Percentiles rank a stretch among this genome's conserved stretches.
Evolutionary conservation across 2,329 filamentous ascomycete genomes (phyloP).

Genomic region (Claviceps cyperi): DNA sequence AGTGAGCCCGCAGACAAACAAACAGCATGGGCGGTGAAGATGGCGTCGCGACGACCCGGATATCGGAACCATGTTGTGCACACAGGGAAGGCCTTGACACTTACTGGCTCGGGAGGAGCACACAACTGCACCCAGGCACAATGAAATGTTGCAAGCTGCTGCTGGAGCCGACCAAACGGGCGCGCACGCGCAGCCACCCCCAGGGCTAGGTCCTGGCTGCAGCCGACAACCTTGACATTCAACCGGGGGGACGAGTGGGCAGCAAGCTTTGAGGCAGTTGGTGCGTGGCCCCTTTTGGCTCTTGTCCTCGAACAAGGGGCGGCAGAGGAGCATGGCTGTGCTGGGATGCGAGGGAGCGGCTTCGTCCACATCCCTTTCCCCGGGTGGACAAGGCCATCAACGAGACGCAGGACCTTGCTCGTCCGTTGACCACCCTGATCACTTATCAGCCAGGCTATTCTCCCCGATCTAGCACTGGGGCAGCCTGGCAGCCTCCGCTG

Average conservation of each 20-base stretch:
- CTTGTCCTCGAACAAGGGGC: constrained; percentile 4
- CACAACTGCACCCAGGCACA: neutral
- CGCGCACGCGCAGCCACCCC: constrained; percentile 2
- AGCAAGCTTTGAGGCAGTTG: constrained; percentile 1
- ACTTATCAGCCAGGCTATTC: neutral
- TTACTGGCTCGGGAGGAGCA: constrained; percentile 1
- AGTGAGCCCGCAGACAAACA: no score
- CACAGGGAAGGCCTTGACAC: neutral
- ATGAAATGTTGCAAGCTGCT: constrained; percentile 2
- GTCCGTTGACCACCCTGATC: neutral
- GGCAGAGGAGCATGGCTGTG: constrained; percentile 6
- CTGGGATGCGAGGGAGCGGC: constrained; percentile 5
- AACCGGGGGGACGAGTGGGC: constrained; percentile 1
- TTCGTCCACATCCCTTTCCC: neutral
- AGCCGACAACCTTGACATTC: constrained; percentile 3
- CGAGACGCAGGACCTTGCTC: neutral
- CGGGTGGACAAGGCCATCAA: neutral
- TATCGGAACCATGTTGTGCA: no score
- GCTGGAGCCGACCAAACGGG: constrained; percentile 3
- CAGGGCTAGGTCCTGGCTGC: constrained; percentile 3
- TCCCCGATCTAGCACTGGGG: neutral
- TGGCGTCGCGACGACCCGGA: no score
- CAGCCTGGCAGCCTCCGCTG: neutral
- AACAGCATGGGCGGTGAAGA: neutral
- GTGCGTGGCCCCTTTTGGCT: neutral